phyloP scores from a whole-genome alignment of 306 rosid species.

The Vigna nakashimae region DNA sequence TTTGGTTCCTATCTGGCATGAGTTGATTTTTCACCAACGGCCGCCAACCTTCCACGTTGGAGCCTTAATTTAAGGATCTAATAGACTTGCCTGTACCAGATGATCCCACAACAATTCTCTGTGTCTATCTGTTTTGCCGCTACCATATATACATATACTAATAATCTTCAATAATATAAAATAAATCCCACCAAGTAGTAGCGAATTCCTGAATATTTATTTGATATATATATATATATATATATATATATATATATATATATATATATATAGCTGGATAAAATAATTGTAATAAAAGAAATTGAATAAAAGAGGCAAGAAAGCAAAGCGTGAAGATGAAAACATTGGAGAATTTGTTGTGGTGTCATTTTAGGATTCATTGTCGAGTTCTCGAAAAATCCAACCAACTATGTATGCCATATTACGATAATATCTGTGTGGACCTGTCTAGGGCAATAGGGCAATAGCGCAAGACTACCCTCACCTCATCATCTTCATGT shows the following conservation, averaged over 20 bases:
- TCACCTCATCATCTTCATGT: not conserved
- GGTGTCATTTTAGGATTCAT: constrained; percentile 60
- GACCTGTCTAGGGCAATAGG: not conserved
- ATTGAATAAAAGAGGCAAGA: not conserved
- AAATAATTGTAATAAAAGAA: no score
- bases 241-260: not conserved
- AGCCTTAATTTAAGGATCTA: constrained; percentile 3
- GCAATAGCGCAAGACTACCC: not conserved
- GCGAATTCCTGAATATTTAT: no score
- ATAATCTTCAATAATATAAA: no score
- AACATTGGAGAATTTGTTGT: constrained; percentile 55
- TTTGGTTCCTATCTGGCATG: no score
- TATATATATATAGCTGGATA: not conserved
- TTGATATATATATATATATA: not conserved
- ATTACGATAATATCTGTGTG: constrained; percentile 29
- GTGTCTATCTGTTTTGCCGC: not conserved
- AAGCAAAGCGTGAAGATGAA: not conserved
- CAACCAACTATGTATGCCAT: constrained; percentile 45
- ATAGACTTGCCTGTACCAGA: constrained; percentile 32
- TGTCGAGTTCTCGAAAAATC: constrained; percentile 51
- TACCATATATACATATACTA: no score
- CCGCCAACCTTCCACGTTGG: constrained; percentile 38
- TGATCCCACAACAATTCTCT: not conserved
- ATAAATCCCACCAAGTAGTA: no score
- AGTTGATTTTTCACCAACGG: not conserved